Percentiles rank a stretch among this genome's conserved stretches.
Conservation (phyloP, 805 yeast genomes). For the Kazachstania kunashirensis region DNA sequence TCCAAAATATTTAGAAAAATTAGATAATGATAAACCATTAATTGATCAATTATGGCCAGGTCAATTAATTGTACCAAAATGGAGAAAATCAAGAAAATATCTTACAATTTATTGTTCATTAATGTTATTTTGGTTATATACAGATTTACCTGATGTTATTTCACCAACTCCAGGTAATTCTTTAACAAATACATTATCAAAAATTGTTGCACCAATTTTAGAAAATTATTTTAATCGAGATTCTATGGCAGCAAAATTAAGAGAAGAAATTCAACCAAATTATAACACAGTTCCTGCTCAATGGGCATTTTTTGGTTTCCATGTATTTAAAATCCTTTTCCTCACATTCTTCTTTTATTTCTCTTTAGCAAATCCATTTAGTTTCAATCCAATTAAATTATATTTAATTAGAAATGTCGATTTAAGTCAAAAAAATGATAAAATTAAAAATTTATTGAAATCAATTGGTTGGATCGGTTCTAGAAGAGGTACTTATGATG, state of each 20-base stretch:
- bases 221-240: slow-evolving; percentile 31
- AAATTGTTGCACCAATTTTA: slow-evolving; percentile 23
- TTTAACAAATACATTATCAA: slow-evolving; percentile 51
- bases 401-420: slow-evolving; percentile 28
- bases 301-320: slow-evolving; percentile 61
- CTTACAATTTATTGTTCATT: slow-evolving; percentile 12
- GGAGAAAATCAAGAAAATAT: slow-evolving; percentile 18
- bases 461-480: slow-evolving; percentile 93
- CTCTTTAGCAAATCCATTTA: slow-evolving; percentile 73
- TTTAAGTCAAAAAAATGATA: slow-evolving; percentile 20
- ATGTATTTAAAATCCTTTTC: slow-evolving; percentile 48
- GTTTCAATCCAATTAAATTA: slow-evolving; percentile 34
- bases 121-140: slow-evolving; percentile 69
- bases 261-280: slow-evolving; percentile 39
- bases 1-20: slow-evolving; percentile 35
- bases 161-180: slow-evolving; percentile 91
- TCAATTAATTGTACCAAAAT: slow-evolving; percentile 53
- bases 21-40: slow-evolving; percentile 40
- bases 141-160: slow-evolving; percentile 82
- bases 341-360: slow-evolving; percentile 50
- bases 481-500: slow-evolving; percentile 58
- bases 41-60: slow-evolving; percentile 79
- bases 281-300: slow-evolving; percentile 41
- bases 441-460: slow-evolving; percentile 37
- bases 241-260: slow-evolving; percentile 37